These are phyloP conservation scores for Ophiorrhiza pumila DNA, from an alignment of 257 asterid species.

Conservation along the genomic window DNA sequence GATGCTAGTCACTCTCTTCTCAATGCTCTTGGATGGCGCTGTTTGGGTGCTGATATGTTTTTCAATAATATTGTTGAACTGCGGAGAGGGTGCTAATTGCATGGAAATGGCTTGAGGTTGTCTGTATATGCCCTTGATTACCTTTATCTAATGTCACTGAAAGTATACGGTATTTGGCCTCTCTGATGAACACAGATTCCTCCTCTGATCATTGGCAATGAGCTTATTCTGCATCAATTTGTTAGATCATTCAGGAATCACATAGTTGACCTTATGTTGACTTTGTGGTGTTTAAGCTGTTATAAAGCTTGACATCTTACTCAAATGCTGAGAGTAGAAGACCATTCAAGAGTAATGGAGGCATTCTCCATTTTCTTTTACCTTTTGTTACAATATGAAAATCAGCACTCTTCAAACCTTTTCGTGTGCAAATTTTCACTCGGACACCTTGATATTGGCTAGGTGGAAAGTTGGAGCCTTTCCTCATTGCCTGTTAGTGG, in stretches of 20 bases:
- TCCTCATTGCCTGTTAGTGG: slow-evolving; percentile 13
- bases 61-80: slow-evolving; percentile 9
- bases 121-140: slow-evolving; percentile 16
- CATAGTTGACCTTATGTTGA: slow-evolving; percentile 25
- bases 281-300: slow-evolving; percentile 31
- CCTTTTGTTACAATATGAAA: slow-evolving; percentile 13
- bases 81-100: slow-evolving; percentile 12
- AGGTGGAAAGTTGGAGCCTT: slow-evolving; percentile 1
- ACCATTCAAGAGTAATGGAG: slow-evolving; percentile 21
- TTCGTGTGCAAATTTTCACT: slow-evolving; percentile 18
- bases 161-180: slow-evolving; percentile 11
- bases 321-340: slow-evolving; percentile 20
- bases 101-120: slow-evolving; percentile 4
- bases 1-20: slow-evolving; percentile 20
- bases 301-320: slow-evolving; percentile 17
- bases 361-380: slow-evolving; percentile 4
- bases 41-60: slow-evolving; percentile 2
- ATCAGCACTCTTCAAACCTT: slow-evolving; percentile 16
- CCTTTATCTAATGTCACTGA: slow-evolving; percentile 15
- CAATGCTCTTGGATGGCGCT: slow-evolving; percentile 23
- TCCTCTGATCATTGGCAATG: slow-evolving; percentile 16
- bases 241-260: slow-evolving; percentile 10
- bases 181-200: slow-evolving; percentile 3
- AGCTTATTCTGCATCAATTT: slow-evolving; percentile 25
- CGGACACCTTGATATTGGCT: slow-evolving; percentile 19